Conservation (phyloP, 495 filamentous ascomycete genomes). For the Filosporella fistucella region DNA sequence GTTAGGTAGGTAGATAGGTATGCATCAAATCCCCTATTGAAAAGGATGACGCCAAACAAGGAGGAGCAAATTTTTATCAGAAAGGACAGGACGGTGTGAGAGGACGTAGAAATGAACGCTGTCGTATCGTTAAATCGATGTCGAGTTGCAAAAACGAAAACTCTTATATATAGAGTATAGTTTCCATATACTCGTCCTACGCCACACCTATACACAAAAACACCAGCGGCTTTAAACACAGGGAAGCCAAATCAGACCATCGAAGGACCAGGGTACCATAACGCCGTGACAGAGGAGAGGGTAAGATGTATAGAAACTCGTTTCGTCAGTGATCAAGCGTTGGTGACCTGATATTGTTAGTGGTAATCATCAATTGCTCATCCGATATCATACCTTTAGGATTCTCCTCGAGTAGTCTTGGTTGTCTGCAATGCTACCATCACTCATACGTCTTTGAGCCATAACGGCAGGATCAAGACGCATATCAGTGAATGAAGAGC, state of each 20-base stretch:
- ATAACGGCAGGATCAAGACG: conserved; percentile 90
- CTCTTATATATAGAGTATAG: conserved; percentile 6
- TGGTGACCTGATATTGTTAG: conserved; percentile 44
- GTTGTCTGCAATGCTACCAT: conserved; percentile 97
- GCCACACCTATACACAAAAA: conserved; percentile 21
- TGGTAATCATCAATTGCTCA: neutral
- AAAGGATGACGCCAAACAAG: conserved; percentile 18
- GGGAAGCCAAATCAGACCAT: conserved; percentile 37
- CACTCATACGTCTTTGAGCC: conserved; percentile 83
- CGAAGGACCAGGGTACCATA: conserved; percentile 41
- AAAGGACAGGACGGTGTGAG: conserved; percentile 43
- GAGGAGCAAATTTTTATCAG: conserved; percentile 20
- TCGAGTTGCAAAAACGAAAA: conserved; percentile 14
- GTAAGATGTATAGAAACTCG: conserved; percentile 32
- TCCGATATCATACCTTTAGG: conserved; percentile 64
- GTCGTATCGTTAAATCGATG: conserved; percentile 20
- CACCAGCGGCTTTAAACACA: conserved; percentile 16
- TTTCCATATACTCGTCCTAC: conserved; percentile 15
- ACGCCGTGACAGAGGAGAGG: conserved; percentile 41
- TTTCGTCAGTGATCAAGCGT: conserved; percentile 41
- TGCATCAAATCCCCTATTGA: conserved; percentile 8
- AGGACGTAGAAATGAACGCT: conserved; percentile 15
- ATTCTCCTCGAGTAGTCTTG: conserved; percentile 96
- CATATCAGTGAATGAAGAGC: conserved; percentile 67
- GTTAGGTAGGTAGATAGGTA: neutral